A percentile compares a stretch with the other conserved stretches of the same genome.
These are phyloP conservation scores for Acanthamoeba triangularis DNA, from an alignment of 208 protist species.

Conservation along the genomic window DNA sequence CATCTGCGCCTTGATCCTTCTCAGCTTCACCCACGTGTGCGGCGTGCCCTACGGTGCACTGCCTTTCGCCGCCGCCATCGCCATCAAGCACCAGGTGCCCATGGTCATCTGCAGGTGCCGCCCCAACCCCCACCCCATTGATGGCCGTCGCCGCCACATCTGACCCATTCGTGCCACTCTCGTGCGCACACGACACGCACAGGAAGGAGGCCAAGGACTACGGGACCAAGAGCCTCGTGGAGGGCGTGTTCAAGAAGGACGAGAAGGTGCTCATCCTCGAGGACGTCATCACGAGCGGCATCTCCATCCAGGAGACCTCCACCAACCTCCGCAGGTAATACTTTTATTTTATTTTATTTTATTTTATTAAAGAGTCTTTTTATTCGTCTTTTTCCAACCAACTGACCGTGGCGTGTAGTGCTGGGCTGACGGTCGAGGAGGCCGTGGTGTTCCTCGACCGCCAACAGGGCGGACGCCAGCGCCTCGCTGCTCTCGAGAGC, in stretches of 20 bases:
- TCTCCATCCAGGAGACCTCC: constrained; percentile 96
- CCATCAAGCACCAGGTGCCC: constrained; percentile 94
- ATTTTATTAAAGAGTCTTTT: not conserved
- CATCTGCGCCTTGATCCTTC: not conserved
- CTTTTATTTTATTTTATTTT: not conserved
- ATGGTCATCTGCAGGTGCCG: constrained; percentile 81
- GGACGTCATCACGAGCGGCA: constrained; percentile 97
- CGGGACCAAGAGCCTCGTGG: constrained; percentile 96
- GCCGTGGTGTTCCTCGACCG: constrained; percentile 97
- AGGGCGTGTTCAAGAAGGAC: constrained; percentile 96
- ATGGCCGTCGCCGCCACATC: constrained; percentile 58
- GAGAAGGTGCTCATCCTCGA: constrained; percentile 96
- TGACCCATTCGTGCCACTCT: constrained; percentile 50
- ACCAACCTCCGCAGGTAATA: constrained; percentile 87
- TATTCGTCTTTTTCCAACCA: not conserved
- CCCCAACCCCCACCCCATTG: not conserved
- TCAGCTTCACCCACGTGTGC: constrained; percentile 76
- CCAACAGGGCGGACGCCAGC: constrained; percentile 96
- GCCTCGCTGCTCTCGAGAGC: constrained; percentile 89
- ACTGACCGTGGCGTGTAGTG: constrained; percentile 80
- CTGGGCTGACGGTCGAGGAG: constrained; percentile 93
- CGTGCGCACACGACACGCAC: constrained; percentile 88
- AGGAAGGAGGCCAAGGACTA: constrained; percentile 93
- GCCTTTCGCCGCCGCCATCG: constrained; percentile 96
- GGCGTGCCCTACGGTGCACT: constrained; percentile 97